Percentiles rank a stretch among this genome's conserved stretches.
phyloP scores from a whole-genome alignment of 2,329 filamentous ascomycete species.

The Tolypocladium sp. region DNA sequence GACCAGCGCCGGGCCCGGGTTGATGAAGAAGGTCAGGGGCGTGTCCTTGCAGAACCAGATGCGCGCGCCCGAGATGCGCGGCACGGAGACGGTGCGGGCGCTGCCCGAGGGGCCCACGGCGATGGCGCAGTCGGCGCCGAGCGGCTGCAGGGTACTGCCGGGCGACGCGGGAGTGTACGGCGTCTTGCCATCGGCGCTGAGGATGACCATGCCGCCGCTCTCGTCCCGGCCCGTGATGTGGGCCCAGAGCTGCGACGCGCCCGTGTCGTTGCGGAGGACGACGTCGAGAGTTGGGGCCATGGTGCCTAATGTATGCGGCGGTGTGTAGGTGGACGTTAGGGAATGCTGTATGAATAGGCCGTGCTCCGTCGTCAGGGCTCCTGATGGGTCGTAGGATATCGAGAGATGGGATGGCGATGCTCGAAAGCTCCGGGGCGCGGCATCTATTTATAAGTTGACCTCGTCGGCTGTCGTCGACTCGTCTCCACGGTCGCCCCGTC shows the following conservation, averaged over 20 bases:
- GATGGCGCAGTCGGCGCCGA: slow-evolving; percentile 53
- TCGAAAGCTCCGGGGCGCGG: neutral
- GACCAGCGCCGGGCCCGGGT: slow-evolving; percentile 63
- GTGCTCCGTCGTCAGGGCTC: neutral
- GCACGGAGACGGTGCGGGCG: slow-evolving; percentile 53
- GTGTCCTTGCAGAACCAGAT: slow-evolving; percentile 60
- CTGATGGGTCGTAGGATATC: neutral
- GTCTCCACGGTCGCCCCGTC: neutral
- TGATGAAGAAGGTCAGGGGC: slow-evolving; percentile 58
- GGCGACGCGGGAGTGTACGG: slow-evolving; percentile 57
- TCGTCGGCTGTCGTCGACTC: neutral
- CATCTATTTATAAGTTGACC: neutral
- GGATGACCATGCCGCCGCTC: slow-evolving; percentile 50
- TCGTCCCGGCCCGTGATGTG: slow-evolving; percentile 59
- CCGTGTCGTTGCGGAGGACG: slow-evolving; percentile 56
- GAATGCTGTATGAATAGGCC: neutral
- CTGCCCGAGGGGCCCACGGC: slow-evolving; percentile 51
- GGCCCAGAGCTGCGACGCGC: slow-evolving; percentile 47
- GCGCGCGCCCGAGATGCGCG: slow-evolving; percentile 60
- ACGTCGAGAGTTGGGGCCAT: slow-evolving; percentile 38
- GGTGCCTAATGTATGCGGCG: neutral
- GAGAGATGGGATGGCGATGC: neutral
- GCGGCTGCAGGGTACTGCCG: slow-evolving; percentile 33
- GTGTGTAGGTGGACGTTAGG: neutral
- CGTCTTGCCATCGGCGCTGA: slow-evolving; percentile 57